phyloP scores from a whole-genome alignment of 1,284 basidiomycete genomes.

The Xerocomus amazonicus region DNA sequence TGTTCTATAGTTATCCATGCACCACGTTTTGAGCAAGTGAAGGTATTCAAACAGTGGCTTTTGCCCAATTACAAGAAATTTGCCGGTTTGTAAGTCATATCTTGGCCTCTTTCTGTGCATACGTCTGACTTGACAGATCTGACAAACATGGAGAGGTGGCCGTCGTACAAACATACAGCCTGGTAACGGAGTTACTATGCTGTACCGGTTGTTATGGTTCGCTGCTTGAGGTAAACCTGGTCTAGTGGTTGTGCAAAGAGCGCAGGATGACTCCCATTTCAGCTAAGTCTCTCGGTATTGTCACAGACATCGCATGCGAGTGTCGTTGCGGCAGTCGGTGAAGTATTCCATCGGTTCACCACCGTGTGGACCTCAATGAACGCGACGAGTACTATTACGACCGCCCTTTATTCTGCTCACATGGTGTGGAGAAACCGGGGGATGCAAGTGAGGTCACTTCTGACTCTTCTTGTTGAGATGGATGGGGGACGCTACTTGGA shows the following conservation, averaged over 20 bases:
- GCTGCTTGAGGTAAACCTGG: conserved; percentile 56
- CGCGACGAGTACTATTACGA: conserved; percentile 49
- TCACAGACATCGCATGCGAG: conserved; percentile 48
- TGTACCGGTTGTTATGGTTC: conserved; percentile 60
- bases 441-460: conserved; percentile 57
- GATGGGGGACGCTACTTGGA: conserved; percentile 57
- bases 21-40: conserved; percentile 67
- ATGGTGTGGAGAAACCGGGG: conserved; percentile 59
- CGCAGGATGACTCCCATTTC: conserved; percentile 6
- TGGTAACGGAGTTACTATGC: conserved; percentile 57
- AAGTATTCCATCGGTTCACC: conserved; percentile 62
- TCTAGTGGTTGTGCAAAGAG: not conserved
- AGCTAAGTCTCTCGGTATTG: conserved; percentile 61
- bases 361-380: conserved; percentile 77
- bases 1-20: conserved; percentile 49
- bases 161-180: conserved; percentile 52
- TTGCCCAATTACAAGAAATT: conserved; percentile 58
- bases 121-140: conserved; percentile 16
- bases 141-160: conserved; percentile 27
- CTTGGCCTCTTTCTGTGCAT: not conserved
- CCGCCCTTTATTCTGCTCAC: conserved; percentile 59
- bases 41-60: conserved; percentile 65
- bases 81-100: conserved; percentile 36
- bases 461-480: conserved; percentile 59
- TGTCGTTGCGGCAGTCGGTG: conserved; percentile 56